phyloP scores from a whole-genome alignment of 352 stramenopile genomes.

The Phytophthora parvispora region DNA sequence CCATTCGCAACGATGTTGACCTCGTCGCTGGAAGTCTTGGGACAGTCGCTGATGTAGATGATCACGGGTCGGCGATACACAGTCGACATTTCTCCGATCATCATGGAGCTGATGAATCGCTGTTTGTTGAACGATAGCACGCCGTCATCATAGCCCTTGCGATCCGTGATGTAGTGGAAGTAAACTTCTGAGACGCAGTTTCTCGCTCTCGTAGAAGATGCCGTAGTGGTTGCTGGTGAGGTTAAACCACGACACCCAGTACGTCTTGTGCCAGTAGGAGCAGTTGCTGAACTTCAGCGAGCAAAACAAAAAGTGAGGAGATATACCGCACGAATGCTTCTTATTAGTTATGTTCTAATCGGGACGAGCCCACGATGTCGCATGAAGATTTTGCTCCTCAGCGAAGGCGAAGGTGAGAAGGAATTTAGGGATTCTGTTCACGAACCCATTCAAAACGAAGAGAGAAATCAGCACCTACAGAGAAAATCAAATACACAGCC shows the following conservation, averaged over 20 bases:
- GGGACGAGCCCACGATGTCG: too few species aligned
- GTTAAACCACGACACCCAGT: slow-evolving; percentile 7
- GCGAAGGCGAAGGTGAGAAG: too few species aligned
- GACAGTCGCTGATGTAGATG: too few species aligned
- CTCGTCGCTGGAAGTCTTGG: not conserved
- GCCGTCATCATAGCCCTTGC: not conserved
- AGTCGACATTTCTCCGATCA: not conserved
- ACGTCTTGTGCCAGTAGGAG: slow-evolving; percentile 1
- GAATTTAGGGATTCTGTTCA: not conserved
- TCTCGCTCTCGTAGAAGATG: slow-evolving; percentile 14
- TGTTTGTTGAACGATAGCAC: not conserved
- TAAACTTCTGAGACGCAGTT: not conserved
- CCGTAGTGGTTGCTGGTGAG: slow-evolving; percentile 1
- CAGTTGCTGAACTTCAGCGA: slow-evolving; percentile 12
- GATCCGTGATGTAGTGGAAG: not conserved
- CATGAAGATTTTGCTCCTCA: too few species aligned
- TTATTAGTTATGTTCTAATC: too few species aligned
- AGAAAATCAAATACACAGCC: not conserved
- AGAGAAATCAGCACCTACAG: not conserved
- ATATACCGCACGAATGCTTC: too few species aligned
- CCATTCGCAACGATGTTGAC: not conserved
- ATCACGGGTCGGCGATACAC: not conserved
- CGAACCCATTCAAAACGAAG: not conserved
- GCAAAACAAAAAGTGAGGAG: too few species aligned
- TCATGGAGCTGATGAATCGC: not conserved